These are phyloP conservation scores for Diaporthe batatas DNA, from an alignment of 2,329 filamentous ascomycete genomes.

Conservation along the genomic window DNA sequence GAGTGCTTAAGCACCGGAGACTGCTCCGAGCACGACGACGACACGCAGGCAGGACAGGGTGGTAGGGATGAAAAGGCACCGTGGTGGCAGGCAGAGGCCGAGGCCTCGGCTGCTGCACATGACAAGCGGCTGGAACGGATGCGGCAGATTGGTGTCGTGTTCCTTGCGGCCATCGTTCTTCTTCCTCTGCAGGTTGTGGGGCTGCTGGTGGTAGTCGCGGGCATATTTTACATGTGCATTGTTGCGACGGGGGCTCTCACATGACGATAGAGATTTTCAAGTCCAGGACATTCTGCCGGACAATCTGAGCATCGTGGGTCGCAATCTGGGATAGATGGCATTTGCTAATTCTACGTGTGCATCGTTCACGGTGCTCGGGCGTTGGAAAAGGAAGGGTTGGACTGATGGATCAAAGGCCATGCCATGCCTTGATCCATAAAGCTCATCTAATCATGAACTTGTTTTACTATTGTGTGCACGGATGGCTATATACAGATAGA, in stretches of 20 bases:
- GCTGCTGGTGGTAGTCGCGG: slow-evolving; percentile 52
- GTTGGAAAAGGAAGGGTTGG: slow-evolving; percentile 27
- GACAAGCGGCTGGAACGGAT: slow-evolving; percentile 57
- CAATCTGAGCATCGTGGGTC: slow-evolving; percentile 20
- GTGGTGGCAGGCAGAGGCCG: slow-evolving; percentile 37
- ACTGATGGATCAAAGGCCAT: slow-evolving; percentile 24
- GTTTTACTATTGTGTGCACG: slow-evolving; percentile 25
- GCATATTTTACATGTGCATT: slow-evolving; percentile 58
- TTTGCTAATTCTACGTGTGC: slow-evolving; percentile 24
- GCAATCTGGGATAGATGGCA: slow-evolving; percentile 28
- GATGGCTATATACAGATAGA: slow-evolving; percentile 40
- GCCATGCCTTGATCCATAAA: slow-evolving; percentile 24
- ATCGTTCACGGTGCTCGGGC: slow-evolving; percentile 40
- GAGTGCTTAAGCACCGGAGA: slow-evolving; percentile 50
- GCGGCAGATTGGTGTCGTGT: slow-evolving; percentile 57
- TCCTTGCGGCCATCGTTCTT: slow-evolving; percentile 61
- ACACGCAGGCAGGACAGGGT: slow-evolving; percentile 42
- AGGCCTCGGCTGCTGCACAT: slow-evolving; percentile 48
- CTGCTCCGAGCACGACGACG: slow-evolving; percentile 25
- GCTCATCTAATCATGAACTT: slow-evolving; percentile 37
- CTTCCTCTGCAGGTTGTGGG: slow-evolving; percentile 59
- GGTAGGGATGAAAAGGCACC: slow-evolving; percentile 43
- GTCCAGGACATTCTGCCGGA: slow-evolving; percentile 16
- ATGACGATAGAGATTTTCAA: slow-evolving; percentile 21
- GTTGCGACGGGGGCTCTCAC: slow-evolving; percentile 17